A percentile compares a stretch with the other conserved stretches of the same genome.
phyloP scores from a whole-genome alignment of 495 filamentous ascomycete genomes.

The Neurospora sp. region DNA sequence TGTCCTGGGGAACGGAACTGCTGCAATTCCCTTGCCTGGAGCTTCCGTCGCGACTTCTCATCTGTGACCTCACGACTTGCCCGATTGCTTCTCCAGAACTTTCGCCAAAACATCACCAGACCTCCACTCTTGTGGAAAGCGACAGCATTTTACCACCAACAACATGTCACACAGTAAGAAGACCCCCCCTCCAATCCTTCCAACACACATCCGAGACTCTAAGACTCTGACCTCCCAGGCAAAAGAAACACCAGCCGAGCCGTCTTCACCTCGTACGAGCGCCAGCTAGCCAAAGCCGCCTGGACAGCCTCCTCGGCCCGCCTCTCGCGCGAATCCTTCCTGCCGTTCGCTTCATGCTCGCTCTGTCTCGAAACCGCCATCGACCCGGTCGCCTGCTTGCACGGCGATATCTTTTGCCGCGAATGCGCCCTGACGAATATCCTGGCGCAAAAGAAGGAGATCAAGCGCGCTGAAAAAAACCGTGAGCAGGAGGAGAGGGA shows the following conservation, averaged over 20 bases:
- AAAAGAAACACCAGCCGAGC: slow-evolving; percentile 95
- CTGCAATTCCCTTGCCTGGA: background rate
- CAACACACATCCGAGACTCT: background rate
- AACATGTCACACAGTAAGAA: slow-evolving; percentile 49
- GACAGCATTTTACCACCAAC: background rate
- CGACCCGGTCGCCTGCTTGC: slow-evolving; percentile 60
- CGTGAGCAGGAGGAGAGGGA: slow-evolving; percentile 48
- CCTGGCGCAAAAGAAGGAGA: slow-evolving; percentile 83
- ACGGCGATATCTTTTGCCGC: slow-evolving; percentile 92
- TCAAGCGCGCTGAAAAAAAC: slow-evolving; percentile 67
- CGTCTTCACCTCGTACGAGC: slow-evolving; percentile 92
- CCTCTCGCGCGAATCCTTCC: slow-evolving; percentile 84
- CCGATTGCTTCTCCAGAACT: background rate
- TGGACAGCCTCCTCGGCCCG: slow-evolving; percentile 82
- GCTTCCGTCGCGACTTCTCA: background rate
- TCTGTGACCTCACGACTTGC: background rate
- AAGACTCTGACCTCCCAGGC: slow-evolving; percentile 34
- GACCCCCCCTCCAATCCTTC: background rate
- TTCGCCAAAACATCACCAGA: background rate
- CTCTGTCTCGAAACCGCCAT: slow-evolving; percentile 80
- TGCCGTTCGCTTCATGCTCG: slow-evolving; percentile 82
- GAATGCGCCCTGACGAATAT: slow-evolving; percentile 92
- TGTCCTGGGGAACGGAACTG: background rate
- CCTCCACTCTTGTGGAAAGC: background rate
- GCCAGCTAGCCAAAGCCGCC: slow-evolving; percentile 60